Conservation (phyloP, 2,329 filamentous ascomycete genomes). For the Tolypocladium tundrense region DNA sequence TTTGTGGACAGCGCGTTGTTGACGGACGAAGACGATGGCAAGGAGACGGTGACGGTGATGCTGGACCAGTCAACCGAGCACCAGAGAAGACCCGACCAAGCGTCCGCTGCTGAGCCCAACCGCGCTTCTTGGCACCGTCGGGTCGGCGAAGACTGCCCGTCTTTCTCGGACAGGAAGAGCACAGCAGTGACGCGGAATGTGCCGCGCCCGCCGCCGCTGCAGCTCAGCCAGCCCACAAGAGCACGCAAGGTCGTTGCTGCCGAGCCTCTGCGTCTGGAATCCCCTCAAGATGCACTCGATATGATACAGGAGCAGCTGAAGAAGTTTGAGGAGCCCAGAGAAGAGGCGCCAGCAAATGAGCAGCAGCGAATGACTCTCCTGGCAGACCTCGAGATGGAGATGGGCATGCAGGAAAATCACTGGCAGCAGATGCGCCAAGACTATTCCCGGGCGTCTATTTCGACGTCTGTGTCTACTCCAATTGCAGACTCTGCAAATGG, state of each 20-base stretch:
- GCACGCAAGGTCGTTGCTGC: conserved; percentile 33
- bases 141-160: conserved; percentile 47
- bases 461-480: conserved; percentile 27
- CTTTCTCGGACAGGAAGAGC: conserved; percentile 45
- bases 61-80: conserved; percentile 23
- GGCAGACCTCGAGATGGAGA: conserved; percentile 50
- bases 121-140: conserved; percentile 39
- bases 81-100: conserved; percentile 5
- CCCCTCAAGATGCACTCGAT: conserved; percentile 36
- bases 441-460: conserved; percentile 39
- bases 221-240: conserved; percentile 32
- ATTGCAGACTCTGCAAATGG: neutral
- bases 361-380: conserved; percentile 38
- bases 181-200: conserved; percentile 37
- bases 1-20: neutral
- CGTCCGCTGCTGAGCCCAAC: conserved; percentile 5
- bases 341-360: conserved; percentile 23
- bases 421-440: conserved; percentile 49
- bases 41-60: conserved; percentile 32
- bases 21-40: conserved; percentile 15
- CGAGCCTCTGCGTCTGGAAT: conserved; percentile 42
- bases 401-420: conserved; percentile 47
- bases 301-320: conserved; percentile 42
- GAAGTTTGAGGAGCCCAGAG: conserved; percentile 32
- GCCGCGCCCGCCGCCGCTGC: conserved; percentile 45